Evolutionary conservation across 202 grass and related monocot genomes (phyloP).

Genomic region (Hordeum pubiflorum): DNA sequence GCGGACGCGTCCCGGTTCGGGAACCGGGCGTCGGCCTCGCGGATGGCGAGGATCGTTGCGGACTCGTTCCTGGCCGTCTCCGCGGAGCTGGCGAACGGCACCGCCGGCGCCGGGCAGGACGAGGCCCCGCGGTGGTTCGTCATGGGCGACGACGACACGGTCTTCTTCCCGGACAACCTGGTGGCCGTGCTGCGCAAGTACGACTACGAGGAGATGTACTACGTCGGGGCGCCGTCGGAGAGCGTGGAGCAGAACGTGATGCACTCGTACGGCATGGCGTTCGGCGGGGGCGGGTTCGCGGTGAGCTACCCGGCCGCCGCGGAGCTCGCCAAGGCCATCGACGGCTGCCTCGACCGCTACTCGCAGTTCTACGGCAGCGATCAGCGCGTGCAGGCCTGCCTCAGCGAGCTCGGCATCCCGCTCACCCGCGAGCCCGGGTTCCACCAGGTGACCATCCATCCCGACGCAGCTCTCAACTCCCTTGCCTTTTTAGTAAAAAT

Average conservation of each 20-base stretch:
- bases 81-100: conserved; percentile 26
- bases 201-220: conserved; percentile 83
- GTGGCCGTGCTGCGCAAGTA: conserved; percentile 76
- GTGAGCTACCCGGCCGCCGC: conserved; percentile 68
- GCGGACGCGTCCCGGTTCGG: conserved; percentile 64
- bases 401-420: conserved; percentile 62
- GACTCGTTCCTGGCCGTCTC: conserved; percentile 42
- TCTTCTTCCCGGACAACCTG: conserved; percentile 88
- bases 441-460: conserved; percentile 54
- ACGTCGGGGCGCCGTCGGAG: conserved; percentile 83
- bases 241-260: conserved; percentile 89
- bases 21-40: conserved; percentile 44
- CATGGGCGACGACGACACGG: conserved; percentile 90
- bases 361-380: conserved; percentile 60
- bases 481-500: not conserved
- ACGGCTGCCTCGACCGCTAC: conserved; percentile 72
- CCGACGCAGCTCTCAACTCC: not conserved
- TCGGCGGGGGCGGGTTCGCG: conserved; percentile 73
- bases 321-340: conserved; percentile 46
- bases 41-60: conserved; percentile 69
- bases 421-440: conserved; percentile 75
- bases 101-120: not conserved
- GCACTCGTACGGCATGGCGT: conserved; percentile 83
- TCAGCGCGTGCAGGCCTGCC: conserved; percentile 66
- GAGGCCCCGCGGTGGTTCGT: conserved; percentile 72